Conservation (phyloP, 139 green algal species). For the Coccomyxa sp. region DNA sequence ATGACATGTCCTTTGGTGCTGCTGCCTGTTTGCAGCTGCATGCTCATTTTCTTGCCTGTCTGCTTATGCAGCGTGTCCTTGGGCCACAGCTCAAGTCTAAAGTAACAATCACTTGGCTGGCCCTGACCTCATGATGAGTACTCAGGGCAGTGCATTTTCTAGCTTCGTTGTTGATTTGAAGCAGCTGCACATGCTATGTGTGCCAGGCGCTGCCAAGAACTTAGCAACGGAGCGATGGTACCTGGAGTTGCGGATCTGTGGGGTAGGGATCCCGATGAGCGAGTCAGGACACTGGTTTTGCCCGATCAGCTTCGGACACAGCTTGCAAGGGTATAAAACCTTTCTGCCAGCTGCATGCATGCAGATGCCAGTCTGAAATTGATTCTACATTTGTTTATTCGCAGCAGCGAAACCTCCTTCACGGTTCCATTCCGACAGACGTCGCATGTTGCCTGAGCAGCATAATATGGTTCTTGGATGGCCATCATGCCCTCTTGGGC, state of each 20-base stretch:
- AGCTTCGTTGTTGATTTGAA: not conserved
- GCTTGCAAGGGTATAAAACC: constrained; percentile 22
- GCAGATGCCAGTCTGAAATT: not conserved
- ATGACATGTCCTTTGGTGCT: not conserved
- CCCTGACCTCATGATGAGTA: not conserved
- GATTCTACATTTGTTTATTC: not conserved
- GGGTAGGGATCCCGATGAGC: not conserved
- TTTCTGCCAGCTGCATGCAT: not conserved
- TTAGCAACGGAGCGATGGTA: constrained; percentile 83
- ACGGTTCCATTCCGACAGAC: no score
- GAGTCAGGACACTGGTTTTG: constrained; percentile 39
- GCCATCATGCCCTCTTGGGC: not conserved
- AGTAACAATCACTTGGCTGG: no score
- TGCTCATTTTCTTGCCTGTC: not conserved
- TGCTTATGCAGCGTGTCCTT: no score
- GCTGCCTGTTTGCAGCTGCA: not conserved
- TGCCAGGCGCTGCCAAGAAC: constrained; percentile 67
- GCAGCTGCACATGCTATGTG: not conserved
- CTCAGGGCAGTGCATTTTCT: not conserved
- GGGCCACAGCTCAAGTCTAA: no score
- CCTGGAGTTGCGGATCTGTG: constrained; percentile 53
- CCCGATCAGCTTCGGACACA: constrained; percentile 72
- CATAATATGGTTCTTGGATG: not conserved
- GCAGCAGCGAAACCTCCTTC: not conserved
- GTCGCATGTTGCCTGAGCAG: no score